A percentile compares a stretch with the other conserved stretches of the same genome.
These are phyloP conservation scores for Ogataea trehalophila DNA, from an alignment of 805 yeast species.

Conservation along the genomic window DNA sequence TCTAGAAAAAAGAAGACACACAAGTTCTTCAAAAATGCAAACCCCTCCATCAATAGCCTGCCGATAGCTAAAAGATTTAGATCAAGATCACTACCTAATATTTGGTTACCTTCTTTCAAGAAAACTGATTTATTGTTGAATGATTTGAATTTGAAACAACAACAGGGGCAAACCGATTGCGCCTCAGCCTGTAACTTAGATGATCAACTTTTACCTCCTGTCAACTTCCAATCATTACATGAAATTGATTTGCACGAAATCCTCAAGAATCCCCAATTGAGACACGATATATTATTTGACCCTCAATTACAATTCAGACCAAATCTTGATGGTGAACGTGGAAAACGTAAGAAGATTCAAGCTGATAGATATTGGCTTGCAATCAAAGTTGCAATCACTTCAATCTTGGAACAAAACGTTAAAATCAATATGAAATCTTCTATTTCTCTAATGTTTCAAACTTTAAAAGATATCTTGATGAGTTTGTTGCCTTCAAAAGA, in stretches of 20 bases:
- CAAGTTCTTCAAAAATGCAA: constrained; percentile 10
- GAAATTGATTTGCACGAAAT: constrained; percentile 88
- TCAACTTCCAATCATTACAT: constrained; percentile 70
- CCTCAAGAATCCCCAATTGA: constrained; percentile 81
- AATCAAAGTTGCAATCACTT: constrained; percentile 61
- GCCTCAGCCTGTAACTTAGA: constrained; percentile 13
- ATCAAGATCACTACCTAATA: constrained; percentile 33
- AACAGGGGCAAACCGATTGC: not conserved
- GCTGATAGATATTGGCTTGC: constrained; percentile 84
- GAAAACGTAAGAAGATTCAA: constrained; percentile 65
- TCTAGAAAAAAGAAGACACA: not conserved
- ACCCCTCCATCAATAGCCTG: not conserved
- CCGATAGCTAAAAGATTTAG: constrained; percentile 27
- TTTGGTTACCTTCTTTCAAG: constrained; percentile 25
- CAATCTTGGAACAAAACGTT: constrained; percentile 20
- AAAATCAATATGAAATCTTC: constrained; percentile 18
- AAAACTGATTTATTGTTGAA: constrained; percentile 15
- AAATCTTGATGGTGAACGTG: constrained; percentile 86
- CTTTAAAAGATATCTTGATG: constrained; percentile 72
- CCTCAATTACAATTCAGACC: constrained; percentile 91
- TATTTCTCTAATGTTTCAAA: constrained; percentile 67
- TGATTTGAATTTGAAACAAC: constrained; percentile 16
- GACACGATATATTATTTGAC: constrained; percentile 91
- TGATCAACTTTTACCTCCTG: constrained; percentile 56
- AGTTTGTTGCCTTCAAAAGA: constrained; percentile 77